Evolutionary conservation across 495 filamentous ascomycete species (phyloP), one percentile per base, ranked within the genome.

Genomic region (Podospora anserina): DNA sequence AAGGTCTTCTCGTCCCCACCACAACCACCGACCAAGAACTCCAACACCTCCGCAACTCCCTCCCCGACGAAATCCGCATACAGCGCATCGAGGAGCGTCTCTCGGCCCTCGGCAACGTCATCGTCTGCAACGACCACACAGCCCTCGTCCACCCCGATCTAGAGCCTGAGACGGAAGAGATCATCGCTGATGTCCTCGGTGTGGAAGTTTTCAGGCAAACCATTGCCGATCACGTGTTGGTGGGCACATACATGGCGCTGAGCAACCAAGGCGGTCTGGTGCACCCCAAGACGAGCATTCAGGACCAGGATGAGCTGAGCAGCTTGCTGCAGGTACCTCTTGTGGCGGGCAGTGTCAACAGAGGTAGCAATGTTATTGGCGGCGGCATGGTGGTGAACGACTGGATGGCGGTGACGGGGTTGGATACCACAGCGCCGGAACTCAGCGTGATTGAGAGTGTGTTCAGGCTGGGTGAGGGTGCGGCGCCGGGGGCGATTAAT

Each of bases 321-420:
- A 92, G 89, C 71, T 82, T 99, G 75, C 86, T 99, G 70, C 95
- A 98, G 81, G 94, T 99, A 61, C 95, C 95, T 11, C 87, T 99
- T 2, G 95, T 99, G 2, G 95, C 95, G 0, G 95, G 95, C 34
- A 91, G 87, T 74, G 90, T 99, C 23, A 99, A 99, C 80, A 87
- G 95, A 66, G 96, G 95, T 44, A 91, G 88, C 69, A 87, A 92
- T 56, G 93, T 98, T n/a, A 92, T 99, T 34, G 95, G 95, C 27
- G 95, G 95, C 13, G 95, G 95, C 27, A 97, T 98, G 92, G 95
- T 99, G 11, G 95, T 99, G 66, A 99, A 99, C 77, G 95, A 99
- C 83, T 98, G 95, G 95, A 86, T 98, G 80, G 96, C 95, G 9
- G 92, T 99, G n/a, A 96, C 93, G 3, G 92, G 95, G 11, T 81